A percentile compares a stretch with the other conserved stretches of the same genome.
Evolutionary conservation across 352 stramenopile species (phyloP).

Genomic region (Phytopythium sindhum): DNA sequence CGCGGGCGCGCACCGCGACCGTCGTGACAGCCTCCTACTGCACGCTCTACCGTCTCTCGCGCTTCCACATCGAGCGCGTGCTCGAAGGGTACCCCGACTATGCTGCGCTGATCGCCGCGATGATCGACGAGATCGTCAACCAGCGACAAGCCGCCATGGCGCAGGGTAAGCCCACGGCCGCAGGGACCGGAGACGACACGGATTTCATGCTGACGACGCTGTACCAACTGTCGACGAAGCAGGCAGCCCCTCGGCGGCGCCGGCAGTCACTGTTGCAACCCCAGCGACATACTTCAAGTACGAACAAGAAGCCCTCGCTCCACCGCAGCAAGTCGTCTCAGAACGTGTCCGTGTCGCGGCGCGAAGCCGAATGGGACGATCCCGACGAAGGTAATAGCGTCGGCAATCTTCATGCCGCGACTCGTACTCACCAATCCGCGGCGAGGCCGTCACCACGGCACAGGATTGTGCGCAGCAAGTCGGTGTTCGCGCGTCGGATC

Average conservation of each 20-base stretch:
- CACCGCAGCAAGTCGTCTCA: slow-evolving; percentile 26
- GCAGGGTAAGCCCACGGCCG: neutral
- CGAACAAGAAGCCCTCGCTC: slow-evolving; percentile 4
- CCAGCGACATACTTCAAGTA: slow-evolving; percentile 5
- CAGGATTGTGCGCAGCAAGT: slow-evolving; percentile 48
- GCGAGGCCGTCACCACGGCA: neutral
- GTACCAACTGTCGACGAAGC: slow-evolving; percentile 35
- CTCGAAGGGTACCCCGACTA: slow-evolving; percentile 61
- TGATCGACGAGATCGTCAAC: slow-evolving; percentile 47
- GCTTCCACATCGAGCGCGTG: slow-evolving; percentile 60
- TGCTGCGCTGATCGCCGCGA: slow-evolving; percentile 31
- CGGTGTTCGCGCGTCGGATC: slow-evolving; percentile 26
- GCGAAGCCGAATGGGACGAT: slow-evolving; percentile 19
- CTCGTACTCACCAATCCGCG: neutral
- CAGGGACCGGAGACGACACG: slow-evolving; percentile 9
- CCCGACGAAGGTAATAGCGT: slow-evolving; percentile 2
- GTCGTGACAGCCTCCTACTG: slow-evolving; percentile 59
- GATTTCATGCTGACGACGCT: slow-evolving; percentile 59
- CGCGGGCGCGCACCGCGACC: slow-evolving; percentile 48
- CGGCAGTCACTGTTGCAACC: slow-evolving; percentile 15
- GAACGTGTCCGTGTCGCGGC: slow-evolving; percentile 15
- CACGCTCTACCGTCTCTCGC: slow-evolving; percentile 60
- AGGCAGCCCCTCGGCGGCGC: slow-evolving; percentile 7
- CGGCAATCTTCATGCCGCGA: too few relatives aligned
- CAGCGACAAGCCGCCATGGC: slow-evolving; percentile 18